Evolutionary conservation across 805 yeast species (phyloP).

Genomic region (Cephaloascus fragrans): DNA sequence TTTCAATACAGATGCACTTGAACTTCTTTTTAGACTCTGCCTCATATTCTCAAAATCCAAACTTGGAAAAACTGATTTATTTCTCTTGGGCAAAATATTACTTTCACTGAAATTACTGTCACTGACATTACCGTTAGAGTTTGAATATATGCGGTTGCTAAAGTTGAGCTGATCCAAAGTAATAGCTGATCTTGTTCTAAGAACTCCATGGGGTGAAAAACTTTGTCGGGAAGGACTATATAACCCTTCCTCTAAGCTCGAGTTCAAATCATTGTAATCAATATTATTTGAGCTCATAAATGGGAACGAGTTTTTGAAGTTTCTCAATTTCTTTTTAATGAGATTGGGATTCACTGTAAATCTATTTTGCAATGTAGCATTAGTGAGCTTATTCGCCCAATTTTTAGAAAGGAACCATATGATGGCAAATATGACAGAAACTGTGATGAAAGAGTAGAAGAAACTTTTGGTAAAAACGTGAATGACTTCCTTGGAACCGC

Average conservation of each 20-base stretch:
- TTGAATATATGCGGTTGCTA: background rate
- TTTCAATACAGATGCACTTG: background rate
- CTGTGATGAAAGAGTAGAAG: background rate
- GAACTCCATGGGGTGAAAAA: background rate
- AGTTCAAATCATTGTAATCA: background rate
- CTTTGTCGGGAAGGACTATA: background rate
- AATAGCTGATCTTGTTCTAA: background rate
- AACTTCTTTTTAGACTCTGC: background rate
- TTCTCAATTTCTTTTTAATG: background rate
- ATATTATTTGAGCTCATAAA: background rate
- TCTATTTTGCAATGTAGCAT: slow-evolving; percentile 8
- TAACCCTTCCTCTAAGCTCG: background rate
- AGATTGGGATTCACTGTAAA: slow-evolving; percentile 6
- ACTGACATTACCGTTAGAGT: background rate
- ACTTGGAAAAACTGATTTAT: background rate
- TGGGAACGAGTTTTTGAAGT: background rate
- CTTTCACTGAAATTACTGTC: background rate
- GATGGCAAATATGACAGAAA: too few relatives aligned
- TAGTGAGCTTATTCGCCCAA: background rate
- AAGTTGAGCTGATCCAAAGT: background rate
- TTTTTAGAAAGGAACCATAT: background rate
- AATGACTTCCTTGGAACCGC: slow-evolving; percentile 8
- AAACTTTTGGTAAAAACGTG: background rate
- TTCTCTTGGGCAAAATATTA: background rate
- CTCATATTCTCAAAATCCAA: slow-evolving; percentile 1